Conservation (phyloP, 2,329 filamentous ascomycete genomes). For the Purpureocillium takamizusanense region DNA sequence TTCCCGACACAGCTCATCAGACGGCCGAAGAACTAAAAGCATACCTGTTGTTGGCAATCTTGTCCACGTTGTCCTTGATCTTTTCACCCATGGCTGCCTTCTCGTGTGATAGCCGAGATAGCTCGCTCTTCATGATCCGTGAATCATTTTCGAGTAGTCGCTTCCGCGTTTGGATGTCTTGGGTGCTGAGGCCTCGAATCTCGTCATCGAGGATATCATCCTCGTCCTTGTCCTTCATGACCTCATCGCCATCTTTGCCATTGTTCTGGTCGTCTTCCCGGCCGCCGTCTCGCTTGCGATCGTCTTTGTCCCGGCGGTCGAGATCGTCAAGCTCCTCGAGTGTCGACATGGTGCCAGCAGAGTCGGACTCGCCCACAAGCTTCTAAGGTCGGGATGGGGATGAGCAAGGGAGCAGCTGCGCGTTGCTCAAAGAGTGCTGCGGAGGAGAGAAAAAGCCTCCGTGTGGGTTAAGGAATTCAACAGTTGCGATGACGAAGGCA, state of each 20-base stretch:
- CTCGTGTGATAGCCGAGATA: slow-evolving; percentile 86
- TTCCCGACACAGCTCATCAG: not conserved
- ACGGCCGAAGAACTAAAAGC: slow-evolving; percentile 10
- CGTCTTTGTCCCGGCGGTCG: slow-evolving; percentile 70
- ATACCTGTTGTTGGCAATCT: slow-evolving; percentile 98
- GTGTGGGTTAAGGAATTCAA: no score
- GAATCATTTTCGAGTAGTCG: slow-evolving; percentile 94
- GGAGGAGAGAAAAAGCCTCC: no score
- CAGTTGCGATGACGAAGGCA: no score
- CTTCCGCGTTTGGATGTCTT: slow-evolving; percentile 86
- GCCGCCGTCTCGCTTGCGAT: slow-evolving; percentile 39
- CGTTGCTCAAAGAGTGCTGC: no score
- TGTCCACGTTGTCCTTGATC: slow-evolving; percentile 98
- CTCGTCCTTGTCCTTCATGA: slow-evolving; percentile 78
- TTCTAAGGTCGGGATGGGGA: not conserved
- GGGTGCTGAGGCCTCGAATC: slow-evolving; percentile 84
- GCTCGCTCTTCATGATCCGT: slow-evolving; percentile 97
- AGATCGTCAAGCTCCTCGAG: slow-evolving; percentile 88
- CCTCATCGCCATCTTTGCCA: slow-evolving; percentile 64
- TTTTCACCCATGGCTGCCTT: slow-evolving; percentile 95
- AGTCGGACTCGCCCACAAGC: no score
- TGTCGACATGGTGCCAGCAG: slow-evolving; percentile 58
- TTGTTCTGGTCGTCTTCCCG: slow-evolving; percentile 26
- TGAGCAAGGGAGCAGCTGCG: not conserved
- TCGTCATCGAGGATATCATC: slow-evolving; percentile 83